Base-by-base conservation (phyloP, 768 basidiomycete species). In the Roridomyces roridus region DNA sequence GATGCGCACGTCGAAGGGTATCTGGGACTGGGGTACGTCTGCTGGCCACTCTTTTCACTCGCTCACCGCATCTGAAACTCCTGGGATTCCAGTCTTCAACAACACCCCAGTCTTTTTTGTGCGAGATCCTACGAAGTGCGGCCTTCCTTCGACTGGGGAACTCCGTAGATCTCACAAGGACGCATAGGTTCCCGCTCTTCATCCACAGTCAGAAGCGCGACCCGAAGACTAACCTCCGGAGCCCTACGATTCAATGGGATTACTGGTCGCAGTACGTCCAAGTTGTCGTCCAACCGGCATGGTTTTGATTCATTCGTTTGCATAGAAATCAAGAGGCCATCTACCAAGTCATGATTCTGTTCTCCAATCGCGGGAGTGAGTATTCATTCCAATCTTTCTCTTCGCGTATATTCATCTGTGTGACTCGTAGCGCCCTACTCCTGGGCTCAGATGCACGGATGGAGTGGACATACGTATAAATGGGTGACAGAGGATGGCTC, bases 381-480 rank as follows among this genome's bases (percentile, higher is more conserved):
- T 52, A 10, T 24, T 11, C 4, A n/a, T n/a, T n/a, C n/a, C n/a
- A n/a, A n/a, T 21, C 29, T 46, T 11, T 52, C 17, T 28, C n/a
- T 24, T 4, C 24, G 21, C 28, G 3, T 1, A 26, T n/a, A 11
- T 15, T 1, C 12, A 3, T 12, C n/a, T 10, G 23, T 15, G n/a
- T 14, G 21, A 15, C 21, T 12, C 17, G 1, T 40, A 59, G 57
- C 61, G 11, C 61, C 61, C 6, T n/a, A 26, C 8, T 62, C 61
- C 20, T 62, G 61, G 61, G 56, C 61, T 18, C 55, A 62, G 61
- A 62, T 62, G 61, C 47, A 62, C 29, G 61, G 61, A 12, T 62
- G 46, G 51, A 58, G 61, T 20, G 61, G 61, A 6, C 61, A 58
- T 37, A 62, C 61, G 5, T 62, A 58, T 39, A 62, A 62, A 45